Base-by-base conservation (phyloP, 2,329 filamentous ascomycete genomes). In the Aspergillus fischeri region DNA sequence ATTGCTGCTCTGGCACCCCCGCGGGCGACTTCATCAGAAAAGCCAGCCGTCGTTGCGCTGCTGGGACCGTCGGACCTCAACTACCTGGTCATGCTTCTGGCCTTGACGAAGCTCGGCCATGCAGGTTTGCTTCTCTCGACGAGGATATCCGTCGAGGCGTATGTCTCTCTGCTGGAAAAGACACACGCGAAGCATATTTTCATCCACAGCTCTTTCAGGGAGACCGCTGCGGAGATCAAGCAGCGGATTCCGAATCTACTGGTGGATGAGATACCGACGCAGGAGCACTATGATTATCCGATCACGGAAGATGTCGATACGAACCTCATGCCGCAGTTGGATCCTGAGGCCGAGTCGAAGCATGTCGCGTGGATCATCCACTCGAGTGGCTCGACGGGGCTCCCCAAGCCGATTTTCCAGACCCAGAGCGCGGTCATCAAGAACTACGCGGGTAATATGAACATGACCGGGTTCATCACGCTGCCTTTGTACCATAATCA, bases 321-420 rank as follows among this genome's bases (percentile, higher is more conserved):
- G 7, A 64, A 64, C 32, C 53, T 69, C 14, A 52, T 61, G 21
- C 60, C 63, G 10, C 59, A 57, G 57, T 62, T 74, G 14, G 66
- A 74, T 24, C 56, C 63, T 2, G 51, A 53, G 4, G 57, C 57
- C 3, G 70, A 70, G 55, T 68, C 70, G 51, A 67, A 61, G 20
- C 69, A 75, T 64, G 68, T 75, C 55, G 72, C 67, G 2, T 76
- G 70, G 73, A 80, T 78, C 51, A 74, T 82, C n/a, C 79, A 81
- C 61, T 80, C 78, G 2, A 78, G 75, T 20, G 84, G 85, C 7
- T 84, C 81, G 0, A 86, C 86, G 0, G 84, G 85, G 0, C 73
- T 87, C 0, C 85, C 85, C 0, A 87, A 87, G 59, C 84, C 85
- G 0, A 86, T 88, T 49, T 84, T 78, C 57, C 80, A 84, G 51